phyloP scores from a whole-genome alignment of 1,139 yeast species.

The Geotrichum bryndzae region DNA sequence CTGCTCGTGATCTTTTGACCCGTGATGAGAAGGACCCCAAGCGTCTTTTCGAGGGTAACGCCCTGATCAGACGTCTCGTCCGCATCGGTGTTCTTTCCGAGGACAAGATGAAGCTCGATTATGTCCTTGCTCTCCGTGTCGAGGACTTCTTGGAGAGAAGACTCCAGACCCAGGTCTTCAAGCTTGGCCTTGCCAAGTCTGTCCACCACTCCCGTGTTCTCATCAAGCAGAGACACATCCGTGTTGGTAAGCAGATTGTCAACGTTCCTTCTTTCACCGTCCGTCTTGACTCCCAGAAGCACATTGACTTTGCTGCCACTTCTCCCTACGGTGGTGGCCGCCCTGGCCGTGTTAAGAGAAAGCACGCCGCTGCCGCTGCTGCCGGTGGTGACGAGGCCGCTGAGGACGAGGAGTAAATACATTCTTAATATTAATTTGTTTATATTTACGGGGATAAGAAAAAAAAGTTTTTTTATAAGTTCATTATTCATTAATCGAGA shows the following conservation, averaged over 20 bases:
- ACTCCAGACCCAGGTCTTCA: conserved; percentile 99
- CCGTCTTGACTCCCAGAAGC: conserved; percentile 99
- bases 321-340: conserved; percentile 99
- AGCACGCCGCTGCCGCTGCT: conserved; percentile 74
- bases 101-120: conserved; percentile 99
- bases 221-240: conserved; percentile 98
- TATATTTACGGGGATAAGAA: conserved; percentile 9
- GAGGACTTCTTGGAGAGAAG: conserved; percentile 99
- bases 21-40: conserved; percentile 99
- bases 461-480: conserved; percentile 4
- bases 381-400: conserved; percentile 49
- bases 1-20: conserved; percentile 99
- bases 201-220: conserved; percentile 99
- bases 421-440: background rate
- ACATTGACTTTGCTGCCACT: conserved; percentile 97
- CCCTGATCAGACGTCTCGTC: conserved; percentile 92
- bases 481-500: background rate
- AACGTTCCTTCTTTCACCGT: conserved; percentile 99
- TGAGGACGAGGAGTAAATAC: conserved; percentile 51
- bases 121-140: conserved; percentile 94
- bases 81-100: conserved; percentile 98
- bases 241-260: conserved; percentile 99
- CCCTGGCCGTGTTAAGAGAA: conserved; percentile 99
- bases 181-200: conserved; percentile 98
- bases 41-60: conserved; percentile 99